Evolutionary conservation across 1,284 basidiomycete genomes (phyloP), one percentile per base, ranked within the genome.

Genomic region (Meira nashicola): DNA sequence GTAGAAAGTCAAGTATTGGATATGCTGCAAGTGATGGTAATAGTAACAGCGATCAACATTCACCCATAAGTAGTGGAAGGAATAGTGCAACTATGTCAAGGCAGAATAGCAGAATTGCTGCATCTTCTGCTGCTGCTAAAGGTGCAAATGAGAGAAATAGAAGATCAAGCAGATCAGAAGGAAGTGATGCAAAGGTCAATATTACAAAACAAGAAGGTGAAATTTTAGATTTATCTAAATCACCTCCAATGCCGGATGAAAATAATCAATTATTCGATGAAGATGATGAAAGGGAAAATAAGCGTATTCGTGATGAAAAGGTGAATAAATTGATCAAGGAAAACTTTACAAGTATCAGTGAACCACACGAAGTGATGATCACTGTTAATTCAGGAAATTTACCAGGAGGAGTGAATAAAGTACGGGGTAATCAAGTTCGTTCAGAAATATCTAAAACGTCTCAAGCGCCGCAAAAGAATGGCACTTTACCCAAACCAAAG

Each of bases 351-450:
- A 55, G 53, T 14, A 28, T 60, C 25, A 55, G 15, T 10, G 59
- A 46, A 15, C 50, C 50, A 6, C 39, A 39, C 23, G 67, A 70
- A 52, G 63, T 71, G 54, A 62, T 64, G 39, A 62, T 70, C 37
- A 71, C 68, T 2, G 58, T 62, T 44, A 68, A 64, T 60, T 55
- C 51, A 11, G 68, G 69, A 14, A 58, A 68, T 2, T 25, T 70
- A 1, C 66, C 70, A 0, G 70, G 68, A 0, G 68, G 68, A 14
- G 70, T 72, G 1, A 9, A 38, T 8, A 48, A 55, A 12, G 60
- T 71, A 9, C 55, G 63, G 0, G 69, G 67, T n/a, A 62, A 71
- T 50, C 63, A 71, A 53, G 60, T 60, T 8, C 38, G 53, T 9
- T 39, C 43, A 21, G 28, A 70, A 70, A 40, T 8, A 33, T 33